These are phyloP conservation scores for Chalaropsis thielavioides DNA, from an alignment of 2,329 filamentous ascomycete genomes.

Conservation along the genomic window DNA sequence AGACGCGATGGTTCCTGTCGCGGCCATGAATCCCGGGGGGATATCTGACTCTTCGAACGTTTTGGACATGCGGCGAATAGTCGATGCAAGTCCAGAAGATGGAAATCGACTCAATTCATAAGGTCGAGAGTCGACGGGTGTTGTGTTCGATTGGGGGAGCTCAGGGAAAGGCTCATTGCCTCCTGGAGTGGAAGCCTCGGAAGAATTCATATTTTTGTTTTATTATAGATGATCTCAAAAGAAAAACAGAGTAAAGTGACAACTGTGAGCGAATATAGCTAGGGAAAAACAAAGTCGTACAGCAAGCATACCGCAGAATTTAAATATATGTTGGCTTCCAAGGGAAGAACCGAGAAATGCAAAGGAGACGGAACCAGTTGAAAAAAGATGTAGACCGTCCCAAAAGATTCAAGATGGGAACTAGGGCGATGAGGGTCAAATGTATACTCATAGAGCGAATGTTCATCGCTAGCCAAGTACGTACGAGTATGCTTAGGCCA, in stretches of 20 bases:
- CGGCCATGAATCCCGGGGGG: slow-evolving; percentile 35
- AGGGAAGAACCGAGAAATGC: neutral
- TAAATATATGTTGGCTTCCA: neutral
- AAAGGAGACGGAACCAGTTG: neutral
- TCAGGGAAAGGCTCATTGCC: neutral
- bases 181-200: neutral
- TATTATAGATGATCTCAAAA: neutral
- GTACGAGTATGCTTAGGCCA: neutral
- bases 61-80: slow-evolving; percentile 25
- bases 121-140: neutral
- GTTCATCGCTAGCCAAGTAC: neutral
- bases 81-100: slow-evolving; percentile 4
- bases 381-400: neutral
- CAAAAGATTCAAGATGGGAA: neutral
- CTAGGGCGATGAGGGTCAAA: neutral
- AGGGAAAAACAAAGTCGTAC: neutral
- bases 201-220: neutral
- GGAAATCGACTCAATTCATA: neutral
- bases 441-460: neutral
- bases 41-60: slow-evolving; percentile 33
- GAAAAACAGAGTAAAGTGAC: neutral
- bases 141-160: neutral
- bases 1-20: slow-evolving; percentile 33
- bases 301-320: neutral
- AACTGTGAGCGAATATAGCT: neutral